Evolutionary conservation across 2,329 filamentous ascomycete genomes (phyloP).

Genomic region (Coniochaeta sp.): DNA sequence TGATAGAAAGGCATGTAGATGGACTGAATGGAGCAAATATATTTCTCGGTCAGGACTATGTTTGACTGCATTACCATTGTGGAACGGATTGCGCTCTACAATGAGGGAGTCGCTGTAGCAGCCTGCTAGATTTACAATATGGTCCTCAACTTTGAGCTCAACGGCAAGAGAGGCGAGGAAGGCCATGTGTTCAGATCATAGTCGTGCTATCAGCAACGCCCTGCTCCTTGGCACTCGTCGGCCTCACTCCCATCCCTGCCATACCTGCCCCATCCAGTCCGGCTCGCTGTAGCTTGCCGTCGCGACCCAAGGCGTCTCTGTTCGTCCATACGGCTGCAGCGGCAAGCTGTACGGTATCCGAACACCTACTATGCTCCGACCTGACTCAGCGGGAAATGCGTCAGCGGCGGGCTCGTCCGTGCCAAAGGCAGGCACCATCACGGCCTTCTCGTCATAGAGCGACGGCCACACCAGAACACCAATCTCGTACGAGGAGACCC

Average conservation of each 20-base stretch:
- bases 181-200: background rate
- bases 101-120: too few relatives aligned
- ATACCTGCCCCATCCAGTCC: conserved; percentile 49
- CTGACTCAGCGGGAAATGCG: conserved; percentile 7
- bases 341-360: conserved; percentile 81
- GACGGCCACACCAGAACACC: conserved; percentile 78
- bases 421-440: conserved; percentile 64
- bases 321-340: conserved; percentile 52
- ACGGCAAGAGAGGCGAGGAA: too few relatives aligned
- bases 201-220: background rate
- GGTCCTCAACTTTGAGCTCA: too few relatives aligned
- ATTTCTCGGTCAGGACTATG: background rate
- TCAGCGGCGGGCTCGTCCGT: conserved; percentile 41
- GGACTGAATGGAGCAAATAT: background rate
- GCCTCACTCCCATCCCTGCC: conserved; percentile 19
- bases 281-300: conserved; percentile 49
- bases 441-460: conserved; percentile 36
- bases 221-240: background rate
- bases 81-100: too few relatives aligned
- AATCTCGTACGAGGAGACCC: conserved; percentile 75
- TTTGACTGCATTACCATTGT: background rate
- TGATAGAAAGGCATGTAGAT: background rate
- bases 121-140: too few relatives aligned
- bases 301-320: conserved; percentile 73
- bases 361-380: conserved; percentile 53